Evolutionary conservation across 345 rosid species (phyloP).

Genomic region (Brassica carinata): DNA sequence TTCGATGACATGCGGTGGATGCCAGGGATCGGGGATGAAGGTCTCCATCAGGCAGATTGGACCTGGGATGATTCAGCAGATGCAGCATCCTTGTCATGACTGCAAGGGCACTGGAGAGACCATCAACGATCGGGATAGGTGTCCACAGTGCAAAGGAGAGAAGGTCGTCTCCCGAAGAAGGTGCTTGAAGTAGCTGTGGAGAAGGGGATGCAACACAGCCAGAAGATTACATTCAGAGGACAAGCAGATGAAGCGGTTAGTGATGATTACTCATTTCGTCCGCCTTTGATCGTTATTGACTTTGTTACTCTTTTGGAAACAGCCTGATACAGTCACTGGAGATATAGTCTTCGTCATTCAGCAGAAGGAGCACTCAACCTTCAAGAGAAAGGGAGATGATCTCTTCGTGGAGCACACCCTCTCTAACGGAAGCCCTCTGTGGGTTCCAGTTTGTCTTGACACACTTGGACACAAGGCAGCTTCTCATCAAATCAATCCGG

Average conservation of each 20-base stretch:
- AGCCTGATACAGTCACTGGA: conserved; percentile 89
- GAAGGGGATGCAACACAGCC: conserved; percentile 89
- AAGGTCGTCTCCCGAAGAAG: not conserved
- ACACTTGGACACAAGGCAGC: conserved; percentile 83
- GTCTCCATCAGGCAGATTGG: not conserved
- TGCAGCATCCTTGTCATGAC: not conserved
- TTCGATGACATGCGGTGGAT: conserved; percentile 69
- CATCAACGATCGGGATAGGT: not conserved
- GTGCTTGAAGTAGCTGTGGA: conserved; percentile 49
- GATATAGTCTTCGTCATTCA: conserved; percentile 85
- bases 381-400: conserved; percentile 86
- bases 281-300: conserved; percentile 4
- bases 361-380: conserved; percentile 84
- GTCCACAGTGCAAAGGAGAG: not conserved
- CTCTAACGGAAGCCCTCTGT: conserved; percentile 82
- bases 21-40: conserved; percentile 83
- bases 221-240: conserved; percentile 86
- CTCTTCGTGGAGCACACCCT: conserved; percentile 76
- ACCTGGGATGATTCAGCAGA: not conserved
- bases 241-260: conserved; percentile 92
- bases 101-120: not conserved
- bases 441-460: conserved; percentile 79
- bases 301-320: conserved; percentile 33
- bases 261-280: not conserved
- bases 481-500: conserved; percentile 43